These are phyloP conservation scores for Saturnispora ahearnii DNA, from an alignment of 805 yeast genomes.

Conservation along the genomic window DNA sequence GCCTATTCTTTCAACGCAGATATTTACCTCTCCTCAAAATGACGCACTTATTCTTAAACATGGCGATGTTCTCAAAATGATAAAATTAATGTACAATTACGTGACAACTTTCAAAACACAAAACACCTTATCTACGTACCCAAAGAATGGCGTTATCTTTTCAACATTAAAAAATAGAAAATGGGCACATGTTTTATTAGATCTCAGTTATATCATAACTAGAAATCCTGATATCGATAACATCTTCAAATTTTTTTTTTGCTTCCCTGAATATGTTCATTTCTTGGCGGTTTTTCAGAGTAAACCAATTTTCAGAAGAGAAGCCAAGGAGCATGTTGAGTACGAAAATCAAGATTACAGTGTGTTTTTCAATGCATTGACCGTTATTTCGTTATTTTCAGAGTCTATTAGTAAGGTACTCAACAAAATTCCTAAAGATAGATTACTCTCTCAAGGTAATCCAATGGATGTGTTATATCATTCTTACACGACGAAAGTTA, in stretches of 20 bases:
- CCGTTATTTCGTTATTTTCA: conserved; percentile 55
- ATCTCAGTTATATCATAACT: conserved; percentile 67
- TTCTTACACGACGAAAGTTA: conserved; percentile 12
- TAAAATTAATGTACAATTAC: conserved; percentile 55
- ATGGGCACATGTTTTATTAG: conserved; percentile 72
- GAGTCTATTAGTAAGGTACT: conserved; percentile 45
- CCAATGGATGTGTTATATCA: conserved; percentile 15
- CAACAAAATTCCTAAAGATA: conserved; percentile 16
- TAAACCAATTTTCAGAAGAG: conserved; percentile 64
- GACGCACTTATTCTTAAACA: conserved; percentile 53
- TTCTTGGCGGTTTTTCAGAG: conserved; percentile 68
- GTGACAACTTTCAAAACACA: conserved; percentile 42
- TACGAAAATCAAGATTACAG: conserved; percentile 83
- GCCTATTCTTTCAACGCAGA: conserved; percentile 68
- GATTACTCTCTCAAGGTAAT: conserved; percentile 10
- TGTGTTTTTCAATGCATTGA: conserved; percentile 56
- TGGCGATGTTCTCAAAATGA: conserved; percentile 54
- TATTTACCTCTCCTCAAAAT: conserved; percentile 83
- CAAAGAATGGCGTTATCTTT: conserved; percentile 29
- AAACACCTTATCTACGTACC: conserved; percentile 27
- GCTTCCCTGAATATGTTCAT: conserved; percentile 44
- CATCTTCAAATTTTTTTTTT: conserved; percentile 23
- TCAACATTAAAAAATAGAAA: conserved; percentile 52
- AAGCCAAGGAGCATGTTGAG: conserved; percentile 74
- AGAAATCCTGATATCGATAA: conserved; percentile 50